Base-by-base conservation (phyloP, 2,329 filamentous ascomycete species). In the Colletotrichum zoysiae region DNA sequence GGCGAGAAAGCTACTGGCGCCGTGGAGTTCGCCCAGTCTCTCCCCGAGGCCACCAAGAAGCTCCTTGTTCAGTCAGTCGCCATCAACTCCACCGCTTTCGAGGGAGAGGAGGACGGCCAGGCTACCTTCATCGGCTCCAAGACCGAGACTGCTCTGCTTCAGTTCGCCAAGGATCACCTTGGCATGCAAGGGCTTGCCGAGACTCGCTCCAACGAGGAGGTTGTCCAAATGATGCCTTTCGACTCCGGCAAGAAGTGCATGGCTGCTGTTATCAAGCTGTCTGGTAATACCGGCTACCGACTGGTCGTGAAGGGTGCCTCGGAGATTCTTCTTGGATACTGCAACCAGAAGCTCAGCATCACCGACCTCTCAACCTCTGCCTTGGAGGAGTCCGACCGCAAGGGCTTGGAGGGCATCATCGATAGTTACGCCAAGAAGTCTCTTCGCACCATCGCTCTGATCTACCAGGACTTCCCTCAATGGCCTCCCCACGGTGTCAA, bases 371-470 rank as follows among this genome's bases (percentile, higher is more conserved):
- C 91, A 71, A 90, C 90, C 74, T 88, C 90, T 56, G 59, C 71
- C 2, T 83, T 83, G n/a, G 88, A 56, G 3, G 38, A 71, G 2
- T 40, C 44, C 2, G 71, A 90, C 74, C 85, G 86, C 42, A 84
- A 89, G 56, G 85, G 84, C 1, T 80, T 91, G 46, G 84, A 84
- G 64, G 77, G 82, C 44, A 81, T 88, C 67, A 92, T 92, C 75
- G 86, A 87, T 64, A 83, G 84, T 5, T 91, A 91, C 75, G 89
- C 89, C 18, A 84, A 84, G 30, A 83, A 87, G 48, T 93, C 92
- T n/a, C 86, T 95, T 16, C 90, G 93, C 59, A 94, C 92, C 0
- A 94, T 95, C 65, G 92, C 89, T 23, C 85, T 95, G 74, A 86
- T 93, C 5, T 95, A 93, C 80, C 87, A 89, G 57, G 93, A 96